Evolutionary conservation across 2,329 filamentous ascomycete species (phyloP), one percentile per base, ranked within the genome.

Genomic region (Fusarium pininemorale): DNA sequence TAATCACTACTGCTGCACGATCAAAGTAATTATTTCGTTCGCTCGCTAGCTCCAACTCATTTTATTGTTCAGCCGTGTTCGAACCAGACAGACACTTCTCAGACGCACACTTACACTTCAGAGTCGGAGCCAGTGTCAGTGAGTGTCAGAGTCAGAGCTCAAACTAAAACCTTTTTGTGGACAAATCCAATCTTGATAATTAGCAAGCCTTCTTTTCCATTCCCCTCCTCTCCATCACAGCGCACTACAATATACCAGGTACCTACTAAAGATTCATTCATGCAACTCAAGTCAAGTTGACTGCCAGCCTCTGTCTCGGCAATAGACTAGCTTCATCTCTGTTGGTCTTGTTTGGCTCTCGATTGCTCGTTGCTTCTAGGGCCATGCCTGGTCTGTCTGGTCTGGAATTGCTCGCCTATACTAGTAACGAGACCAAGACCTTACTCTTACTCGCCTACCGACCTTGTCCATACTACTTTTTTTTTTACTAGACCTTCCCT

Each of bases 301-400:
- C 72, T 44, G 54, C 63, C 32, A 54, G 69, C 35, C 35, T 55
- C 24, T 69, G 63, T 75, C 70, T 75, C 66, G 73, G 73, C 70
- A 75, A 71, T 71, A 73, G 56, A 71, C 70, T 75, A 75, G 66
- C 59, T 75, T 74, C 71, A 73, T 69, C 68, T 73, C 70, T 59
- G 35, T 65, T 41, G 53, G 41, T 58, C 63, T 75, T 61, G 24
- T 58, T 66, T 53, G 54, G 42, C 51, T 70, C 72, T 62, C 58
- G 24, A 39, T 73, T 64, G 54, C 60, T 70, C 55, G 65, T 59
- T 63, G 71, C 38, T 68, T 74, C 70, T 70, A 54, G 70, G 70
- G 66, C 56, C 69, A 50, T 55, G 20, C 63, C 48, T 65, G 59
- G 63, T 65, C 44, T 64, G 47, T 55, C 37, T 58, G 64, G 62